A percentile compares a stretch with the other conserved stretches of the same genome.
These are phyloP conservation scores for Poteriospumella lacustris DNA, from an alignment of 108 stramenopile species.

Conservation along the genomic window DNA sequence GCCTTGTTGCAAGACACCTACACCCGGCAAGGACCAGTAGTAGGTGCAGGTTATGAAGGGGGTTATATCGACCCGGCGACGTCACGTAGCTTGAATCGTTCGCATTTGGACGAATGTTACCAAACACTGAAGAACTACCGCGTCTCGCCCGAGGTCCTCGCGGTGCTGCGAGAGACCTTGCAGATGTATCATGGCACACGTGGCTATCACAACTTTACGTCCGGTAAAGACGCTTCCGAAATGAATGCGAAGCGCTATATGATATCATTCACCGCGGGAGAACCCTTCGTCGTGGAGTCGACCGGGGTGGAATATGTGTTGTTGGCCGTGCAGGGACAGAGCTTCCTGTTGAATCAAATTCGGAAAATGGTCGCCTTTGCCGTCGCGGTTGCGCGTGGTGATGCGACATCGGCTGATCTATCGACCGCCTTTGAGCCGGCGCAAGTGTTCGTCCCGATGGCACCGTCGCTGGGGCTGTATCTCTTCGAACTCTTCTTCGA, in stretches of 20 bases:
- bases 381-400: not conserved
- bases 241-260: constrained; percentile 70
- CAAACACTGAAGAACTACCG: constrained; percentile 51
- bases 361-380: constrained; percentile 84
- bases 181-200: constrained; percentile 77
- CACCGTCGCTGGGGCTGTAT: constrained; percentile 43
- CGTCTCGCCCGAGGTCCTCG: constrained; percentile 54
- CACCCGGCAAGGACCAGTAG: not conserved
- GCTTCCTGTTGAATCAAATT: constrained; percentile 93
- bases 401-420: constrained; percentile 12
- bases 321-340: constrained; percentile 79
- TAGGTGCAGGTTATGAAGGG: not conserved
- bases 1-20: not conserved
- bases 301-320: constrained; percentile 68
- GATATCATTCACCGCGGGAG: constrained; percentile 34
- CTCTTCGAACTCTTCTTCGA: constrained; percentile 46
- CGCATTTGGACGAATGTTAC: not conserved
- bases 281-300: constrained; percentile 26
- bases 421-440: constrained; percentile 31
- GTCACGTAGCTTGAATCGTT: not conserved
- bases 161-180: constrained; percentile 57
- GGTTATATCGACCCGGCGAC: not conserved
- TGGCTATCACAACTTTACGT: constrained; percentile 78
- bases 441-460: constrained; percentile 34
- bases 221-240: constrained; percentile 60